A percentile compares a stretch with the other conserved stretches of the same genome.
Conservation (phyloP, 371 early-diverging fungal genomes). For the Rhizopus arrhizus region DNA sequence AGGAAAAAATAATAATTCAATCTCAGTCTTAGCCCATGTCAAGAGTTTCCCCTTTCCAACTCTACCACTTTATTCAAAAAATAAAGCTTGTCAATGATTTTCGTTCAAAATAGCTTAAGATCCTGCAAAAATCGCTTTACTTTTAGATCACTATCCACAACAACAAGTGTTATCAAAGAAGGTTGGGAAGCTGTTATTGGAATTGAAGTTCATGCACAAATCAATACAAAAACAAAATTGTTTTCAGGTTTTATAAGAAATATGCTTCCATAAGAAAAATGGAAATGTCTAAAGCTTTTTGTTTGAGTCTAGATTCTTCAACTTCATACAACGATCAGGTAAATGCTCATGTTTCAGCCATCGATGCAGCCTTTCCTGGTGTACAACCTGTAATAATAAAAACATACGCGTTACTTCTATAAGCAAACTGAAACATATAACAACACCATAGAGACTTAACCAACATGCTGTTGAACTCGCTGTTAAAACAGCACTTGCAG, state of each 20-base stretch:
- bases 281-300: neutral
- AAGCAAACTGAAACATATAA: neutral
- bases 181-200: conserved; percentile 84
- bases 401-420: neutral
- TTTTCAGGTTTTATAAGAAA: conserved; percentile 68
- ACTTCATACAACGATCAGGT: conserved; percentile 62
- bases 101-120: neutral
- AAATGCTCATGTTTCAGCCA: conserved; percentile 72
- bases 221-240: conserved; percentile 75
- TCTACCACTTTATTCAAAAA: neutral
- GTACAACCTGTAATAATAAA: conserved; percentile 47
- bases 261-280: neutral
- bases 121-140: neutral
- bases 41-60: too few species aligned
- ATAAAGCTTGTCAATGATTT: neutral
- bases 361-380: conserved; percentile 91
- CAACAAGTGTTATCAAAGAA: conserved; percentile 20
- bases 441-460: conserved; percentile 62
- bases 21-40: neutral
- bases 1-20: too few species aligned
- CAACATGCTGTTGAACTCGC: conserved; percentile 72
- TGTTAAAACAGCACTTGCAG: conserved; percentile 72
- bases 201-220: conserved; percentile 89
- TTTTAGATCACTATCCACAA: neutral
- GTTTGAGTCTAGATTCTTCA: conserved; percentile 34